Percentiles rank a stretch among this genome's conserved stretches.
phyloP scores from a whole-genome alignment of 768 basidiomycete species.

The Kwoniella pini region DNA sequence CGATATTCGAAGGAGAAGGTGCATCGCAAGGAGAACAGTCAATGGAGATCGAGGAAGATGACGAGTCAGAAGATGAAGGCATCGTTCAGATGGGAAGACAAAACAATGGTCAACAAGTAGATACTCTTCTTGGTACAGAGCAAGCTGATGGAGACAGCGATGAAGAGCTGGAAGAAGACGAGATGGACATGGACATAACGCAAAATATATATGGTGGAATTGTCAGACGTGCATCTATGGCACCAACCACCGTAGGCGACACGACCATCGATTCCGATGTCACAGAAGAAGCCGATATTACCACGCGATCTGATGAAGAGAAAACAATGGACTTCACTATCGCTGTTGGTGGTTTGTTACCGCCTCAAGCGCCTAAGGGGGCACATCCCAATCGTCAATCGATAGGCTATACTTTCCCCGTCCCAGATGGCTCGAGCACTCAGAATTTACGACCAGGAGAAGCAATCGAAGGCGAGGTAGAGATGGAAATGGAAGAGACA shows the following conservation, averaged over 20 bases:
- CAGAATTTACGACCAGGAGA: constrained; percentile 33
- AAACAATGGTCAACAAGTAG: background rate
- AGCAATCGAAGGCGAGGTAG: constrained; percentile 34
- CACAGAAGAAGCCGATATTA: constrained; percentile 16
- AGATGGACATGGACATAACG: constrained; percentile 53
- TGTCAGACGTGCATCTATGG: constrained; percentile 24
- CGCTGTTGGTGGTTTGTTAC: constrained; percentile 52
- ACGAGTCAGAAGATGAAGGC: constrained; percentile 7
- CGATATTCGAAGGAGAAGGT: constrained; percentile 19
- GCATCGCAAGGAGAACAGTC: constrained; percentile 34
- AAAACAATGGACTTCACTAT: constrained; percentile 56
- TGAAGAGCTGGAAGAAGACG: constrained; percentile 32
- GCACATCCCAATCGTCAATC: constrained; percentile 34
- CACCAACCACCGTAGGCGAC: constrained; percentile 9
- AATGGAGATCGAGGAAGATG: constrained; percentile 51
- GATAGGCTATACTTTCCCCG: constrained; percentile 48
- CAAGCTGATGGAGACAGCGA: constrained; percentile 25
- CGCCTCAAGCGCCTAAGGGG: constrained; percentile 46
- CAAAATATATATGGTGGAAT: constrained; percentile 45
- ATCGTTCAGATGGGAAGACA: background rate
- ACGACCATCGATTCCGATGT: constrained; percentile 17
- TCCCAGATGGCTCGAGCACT: constrained; percentile 9
- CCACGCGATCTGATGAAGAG: constrained; percentile 27
- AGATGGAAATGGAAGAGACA: constrained; percentile 55
- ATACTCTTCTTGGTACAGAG: background rate